These are phyloP conservation scores for Beauveria caledonica DNA, from an alignment of 2,329 filamentous ascomycete species.

Conservation along the genomic window DNA sequence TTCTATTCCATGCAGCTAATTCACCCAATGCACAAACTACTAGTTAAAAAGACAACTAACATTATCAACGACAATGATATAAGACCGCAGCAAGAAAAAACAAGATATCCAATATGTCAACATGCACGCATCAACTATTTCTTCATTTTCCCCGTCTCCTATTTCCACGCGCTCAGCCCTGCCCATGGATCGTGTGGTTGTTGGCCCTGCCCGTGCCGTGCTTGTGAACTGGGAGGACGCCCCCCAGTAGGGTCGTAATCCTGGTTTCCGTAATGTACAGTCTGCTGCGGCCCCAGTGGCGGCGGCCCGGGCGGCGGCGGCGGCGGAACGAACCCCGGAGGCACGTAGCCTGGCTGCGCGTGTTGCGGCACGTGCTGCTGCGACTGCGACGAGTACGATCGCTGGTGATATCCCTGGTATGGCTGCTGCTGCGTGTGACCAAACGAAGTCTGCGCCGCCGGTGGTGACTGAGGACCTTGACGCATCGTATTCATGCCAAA, in stretches of 20 bases:
- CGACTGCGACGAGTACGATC: conserved; percentile 28
- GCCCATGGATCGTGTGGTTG: conserved; percentile 43
- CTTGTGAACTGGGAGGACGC: conserved; percentile 23
- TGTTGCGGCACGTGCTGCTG: conserved; percentile 33
- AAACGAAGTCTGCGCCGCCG: conserved; percentile 49
- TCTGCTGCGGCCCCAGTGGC: conserved; percentile 54
- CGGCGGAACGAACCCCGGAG: conserved; percentile 52
- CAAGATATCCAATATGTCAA: background rate
- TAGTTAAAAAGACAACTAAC: background rate
- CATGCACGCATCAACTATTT: background rate
- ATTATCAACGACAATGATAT: background rate
- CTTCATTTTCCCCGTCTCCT: conserved; percentile 10
- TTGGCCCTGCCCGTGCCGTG: conserved; percentile 23
- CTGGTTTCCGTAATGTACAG: conserved; percentile 43
- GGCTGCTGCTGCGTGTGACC: conserved; percentile 26
- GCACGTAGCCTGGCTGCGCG: conserved; percentile 35
- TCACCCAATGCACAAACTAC: background rate
- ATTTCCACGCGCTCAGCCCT: conserved; percentile 45
- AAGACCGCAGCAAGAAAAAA: background rate
- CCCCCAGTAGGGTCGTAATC: conserved; percentile 21
- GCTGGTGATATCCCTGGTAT: conserved; percentile 21
- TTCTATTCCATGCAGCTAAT: conserved; percentile 5
- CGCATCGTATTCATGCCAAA: conserved; percentile 34
- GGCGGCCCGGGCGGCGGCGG: conserved; percentile 56
- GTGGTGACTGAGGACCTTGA: conserved; percentile 40